Evolutionary conservation across 2,329 filamentous ascomycete genomes (phyloP), one percentile per base, ranked within the genome.

Genomic region (Graphiopsis chlorocephala): DNA sequence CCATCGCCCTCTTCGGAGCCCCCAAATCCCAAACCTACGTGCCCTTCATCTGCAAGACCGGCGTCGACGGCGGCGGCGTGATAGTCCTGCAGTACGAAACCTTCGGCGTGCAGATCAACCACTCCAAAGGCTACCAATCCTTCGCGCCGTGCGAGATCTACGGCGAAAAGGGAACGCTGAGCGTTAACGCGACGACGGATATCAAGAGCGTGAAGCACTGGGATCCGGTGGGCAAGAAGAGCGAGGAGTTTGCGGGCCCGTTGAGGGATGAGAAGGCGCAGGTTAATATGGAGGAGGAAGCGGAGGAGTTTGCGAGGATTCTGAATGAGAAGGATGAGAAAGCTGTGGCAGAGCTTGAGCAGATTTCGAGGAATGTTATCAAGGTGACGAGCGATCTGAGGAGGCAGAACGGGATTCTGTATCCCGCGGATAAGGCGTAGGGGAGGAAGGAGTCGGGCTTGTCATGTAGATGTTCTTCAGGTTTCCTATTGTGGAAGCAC

Each of bases 241-340:
- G 68, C 38, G 72, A 77, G 66, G 77, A 80, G 67, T 68, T 82
- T 47, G 78, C 75, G 2, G 75, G 75, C 3, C 67, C 73, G 26
- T 68, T 66, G 28, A 67, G 70, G 65, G 70, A 61, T n/a, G 69
- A 72, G 61, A 76, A 78, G 72, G 77, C 76, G 65, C 74, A 79
- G 61, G 69, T 81, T 42, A 83, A 82, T 67, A 71, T 83, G 73
- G 75, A 78, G 66, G 81, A 81, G 67, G 81, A 83, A 72, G 81
- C 81, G 35, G 72, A 70, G 31, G 80, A 81, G 68, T 80, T 79
- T 72, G 81, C 79, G 60, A 71, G 78, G 61, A 79, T 81, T 31
- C 75, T 83, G 38, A 68, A 75, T 14, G 70, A 77, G 63, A 70
- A 70, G 65, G 81, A 83, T 69, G 67, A 58, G 31, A 70, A 72